Base-by-base conservation (phyloP, 2,329 filamentous ascomycete genomes). In the Ophiocordyceps unilateralis region DNA sequence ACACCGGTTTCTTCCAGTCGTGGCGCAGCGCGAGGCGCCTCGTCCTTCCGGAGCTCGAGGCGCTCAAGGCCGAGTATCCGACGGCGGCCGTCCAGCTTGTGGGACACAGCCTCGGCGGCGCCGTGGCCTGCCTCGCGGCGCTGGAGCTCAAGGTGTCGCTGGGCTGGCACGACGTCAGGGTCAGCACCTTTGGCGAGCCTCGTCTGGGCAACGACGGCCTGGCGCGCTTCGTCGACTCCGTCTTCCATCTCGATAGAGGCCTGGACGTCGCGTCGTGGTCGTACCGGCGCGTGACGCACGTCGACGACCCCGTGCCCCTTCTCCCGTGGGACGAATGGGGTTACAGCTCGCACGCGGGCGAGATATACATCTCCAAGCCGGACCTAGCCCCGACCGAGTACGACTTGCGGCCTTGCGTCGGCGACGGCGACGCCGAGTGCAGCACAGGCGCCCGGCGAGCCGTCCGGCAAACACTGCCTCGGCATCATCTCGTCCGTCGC, bases 141-240 rank as follows among this genome's bases (percentile, higher is more conserved):
- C 68, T 95, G 24, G 91, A 98, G 55, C 73, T 94, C 54, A 72
- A 77, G 45, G 60, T 68, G 21, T 72, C 78, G 0, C 67, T 81
- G n/a, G 85, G 82, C 17, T 91, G 81, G 78, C 62, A 80, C 9
- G 77, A 88, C 3, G 49, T 75, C n/a, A 61, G 70, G 14, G 76
- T 93, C 36, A 96, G 89, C 5, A 96, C 91, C 0, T 98, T 94
- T 60, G 91, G 91, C 10, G 86, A 96, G 61, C 91, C 91, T 19
- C 68, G 74, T 36, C 59, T 78, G 19, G 77, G 78, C 14, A 81
- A 82, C 53, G 50, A 55, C 14, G 68, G 65, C 14, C 62, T 82
- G 21, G 70, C 66, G 32, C 58, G 61, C 8, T 80, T 72, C 48
- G 51, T 80, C n/a, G 66, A 80, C 48, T 47, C 53, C 2, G 65